These are phyloP conservation scores for Naganishia randhawae DNA, from an alignment of 768 basidiomycete species.

Conservation along the genomic window DNA sequence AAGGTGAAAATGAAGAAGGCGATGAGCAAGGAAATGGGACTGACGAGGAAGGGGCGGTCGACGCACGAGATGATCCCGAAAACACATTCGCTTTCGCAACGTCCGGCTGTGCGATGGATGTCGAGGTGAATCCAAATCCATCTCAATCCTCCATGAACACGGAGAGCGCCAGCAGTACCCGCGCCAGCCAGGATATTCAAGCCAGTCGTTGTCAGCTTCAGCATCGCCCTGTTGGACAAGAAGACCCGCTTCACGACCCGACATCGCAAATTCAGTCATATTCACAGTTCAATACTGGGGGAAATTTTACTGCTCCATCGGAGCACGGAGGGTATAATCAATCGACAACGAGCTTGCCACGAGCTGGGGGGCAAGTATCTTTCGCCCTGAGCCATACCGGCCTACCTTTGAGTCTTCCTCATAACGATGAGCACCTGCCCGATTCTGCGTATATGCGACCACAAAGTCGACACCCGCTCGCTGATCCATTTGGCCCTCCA, in stretches of 20 bases:
- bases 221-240: not conserved
- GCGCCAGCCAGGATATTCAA: not conserved
- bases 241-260: not conserved
- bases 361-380: not conserved
- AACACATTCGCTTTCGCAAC: not conserved
- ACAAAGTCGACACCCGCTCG: not conserved
- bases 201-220: no score
- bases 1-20: not conserved
- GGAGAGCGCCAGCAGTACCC: not conserved
- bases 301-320: not conserved
- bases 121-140: not conserved
- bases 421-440: not conserved
- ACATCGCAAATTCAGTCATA: not conserved
- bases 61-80: not conserved
- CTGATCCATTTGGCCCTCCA: no score
- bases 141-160: no score
- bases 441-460: not conserved
- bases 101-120: not conserved
- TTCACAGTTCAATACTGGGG: not conserved
- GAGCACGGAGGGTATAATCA: not conserved
- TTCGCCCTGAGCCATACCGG: not conserved
- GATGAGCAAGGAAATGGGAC: not conserved
- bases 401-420: not conserved
- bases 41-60: not conserved
- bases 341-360: not conserved